Evolutionary conservation across 495 filamentous ascomycete species (phyloP), one percentile per base, ranked within the genome.

Genomic region (Aspergillus conjunctus): DNA sequence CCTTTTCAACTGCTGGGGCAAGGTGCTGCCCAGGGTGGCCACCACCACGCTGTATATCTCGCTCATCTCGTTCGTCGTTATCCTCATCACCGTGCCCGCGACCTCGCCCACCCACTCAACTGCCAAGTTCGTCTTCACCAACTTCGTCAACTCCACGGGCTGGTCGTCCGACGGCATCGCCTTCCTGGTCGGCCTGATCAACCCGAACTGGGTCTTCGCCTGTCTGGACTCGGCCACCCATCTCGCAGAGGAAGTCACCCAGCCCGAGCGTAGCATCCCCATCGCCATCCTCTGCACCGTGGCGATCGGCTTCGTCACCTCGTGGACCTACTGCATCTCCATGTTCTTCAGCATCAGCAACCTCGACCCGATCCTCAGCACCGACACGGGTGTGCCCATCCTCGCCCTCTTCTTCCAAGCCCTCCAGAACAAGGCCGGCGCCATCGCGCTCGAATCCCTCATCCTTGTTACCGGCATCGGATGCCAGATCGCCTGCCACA

Each of bases 1-100:
- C 66, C 51, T 81, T 55, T 85, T 84, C 71, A 85, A 85, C 68
- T 81, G 77, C 69, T 79, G 81, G 63, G 81, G 81, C 48, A 77
- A 74, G 52, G 64, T 69, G 4, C 73, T 83, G 7, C 81, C 83
- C 10, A 66, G 34, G 20, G 60, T 83, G 12, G 80, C 76, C 32
- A 77, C 69, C 20, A 61, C 77, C 21, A 74, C 78, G 26, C 65
- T 86, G 51, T 79, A 66, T 58, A 80, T 68, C 48, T 81, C 78
- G 15, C 75, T 85, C 21, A 57, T 81, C 37, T 81, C 82, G 21
- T 65, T 70, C 41, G 22, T 62, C 14, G 53, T 61, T 26, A 66
- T 68, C 53, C 59, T 64, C 15, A 66, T 72, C 43, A 64, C 65
- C 7, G 66, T 70, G 22, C 65, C 69, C 8, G 67, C 56, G n/a